These are phyloP conservation scores for Brassica balearica DNA, from an alignment of 441 rosid species.

Conservation along the genomic window DNA sequence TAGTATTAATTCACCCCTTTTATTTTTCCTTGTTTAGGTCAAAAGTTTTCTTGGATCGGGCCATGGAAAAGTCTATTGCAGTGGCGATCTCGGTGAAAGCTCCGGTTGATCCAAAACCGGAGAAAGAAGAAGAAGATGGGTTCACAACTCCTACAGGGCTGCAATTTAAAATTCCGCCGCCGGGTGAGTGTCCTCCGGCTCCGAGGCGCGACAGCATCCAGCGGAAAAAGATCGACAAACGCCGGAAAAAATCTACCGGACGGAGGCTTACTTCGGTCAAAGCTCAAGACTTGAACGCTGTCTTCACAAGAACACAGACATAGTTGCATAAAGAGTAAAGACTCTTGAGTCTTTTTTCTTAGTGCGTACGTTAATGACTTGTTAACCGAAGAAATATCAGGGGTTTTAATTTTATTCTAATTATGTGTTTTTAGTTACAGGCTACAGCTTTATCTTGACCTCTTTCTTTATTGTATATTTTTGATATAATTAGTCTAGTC, in stretches of 20 bases:
- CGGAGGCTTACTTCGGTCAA: constrained; percentile 1
- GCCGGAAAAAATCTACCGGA: background rate
- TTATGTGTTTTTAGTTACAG: background rate
- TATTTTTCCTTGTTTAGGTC: constrained; percentile 15
- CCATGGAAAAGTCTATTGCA: constrained; percentile 37
- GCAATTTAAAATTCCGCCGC: constrained; percentile 27
- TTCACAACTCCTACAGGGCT: constrained; percentile 34
- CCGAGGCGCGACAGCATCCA: background rate
- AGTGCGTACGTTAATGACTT: constrained; percentile 11
- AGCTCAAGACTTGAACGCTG: constrained; percentile 18
- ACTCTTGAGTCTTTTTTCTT: background rate
- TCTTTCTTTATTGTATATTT: background rate
- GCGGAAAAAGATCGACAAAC: constrained; percentile 26
- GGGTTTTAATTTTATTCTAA: background rate
- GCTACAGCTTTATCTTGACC: background rate
- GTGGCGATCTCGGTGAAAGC: constrained; percentile 22
- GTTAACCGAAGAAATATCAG: background rate
- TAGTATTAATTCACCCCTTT: background rate
- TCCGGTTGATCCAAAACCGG: constrained; percentile 18
- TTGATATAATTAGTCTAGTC: background rate
- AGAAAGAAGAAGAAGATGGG: constrained; percentile 26
- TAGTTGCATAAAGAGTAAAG: constrained; percentile 2
- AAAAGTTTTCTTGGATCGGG: background rate
- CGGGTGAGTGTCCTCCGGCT: constrained; percentile 39
- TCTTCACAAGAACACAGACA: constrained; percentile 12